Evolutionary conservation across 352 stramenopile genomes (phyloP), one percentile per base, ranked within the genome.

Genomic region (Saprolegnia diclina): DNA sequence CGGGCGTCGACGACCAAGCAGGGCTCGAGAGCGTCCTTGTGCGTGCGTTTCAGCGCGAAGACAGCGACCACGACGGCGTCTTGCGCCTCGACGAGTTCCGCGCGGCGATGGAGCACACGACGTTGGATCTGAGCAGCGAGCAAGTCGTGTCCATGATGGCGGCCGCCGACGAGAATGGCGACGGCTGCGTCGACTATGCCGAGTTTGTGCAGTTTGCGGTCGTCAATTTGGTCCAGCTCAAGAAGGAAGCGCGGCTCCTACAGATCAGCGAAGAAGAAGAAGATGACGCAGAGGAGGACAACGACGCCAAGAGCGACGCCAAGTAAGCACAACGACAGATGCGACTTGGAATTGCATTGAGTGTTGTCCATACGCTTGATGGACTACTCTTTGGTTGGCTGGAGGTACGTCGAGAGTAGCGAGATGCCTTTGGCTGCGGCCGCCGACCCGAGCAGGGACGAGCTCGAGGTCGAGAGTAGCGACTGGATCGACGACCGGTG

Each of bases 111-210:
- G 73, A 75, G 64, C 77, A 91, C 53, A 84, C 89, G 62, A 67
- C 90, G 56, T 72, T 88, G 19, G 74, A 78, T 6, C 76, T 89
- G 32, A 79, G 73, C 19, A 48, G 66, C 16, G 75, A 79, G 10
- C 80, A 90, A 59, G 79, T 79, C 35, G 57, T 72, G 21, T 82
- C 83, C 46, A 85, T 96, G 65, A 82, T 92, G 26, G 63, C 80
- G 37, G 76, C 77, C 0, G 85, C 90, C 0, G 91, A 97, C 69
- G 82, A 74, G 29, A 95, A 96, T 67, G 75, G 81, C 62, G 89
- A 95, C 61, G 85, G 88, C 38, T 81, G 81, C 26, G 93, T 97
- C 64, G 91, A 94, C 71, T 95, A 88, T 65, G 52, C 83, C 0
- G 90, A 97, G 71, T 97, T 97, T 73, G 65, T 56, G 24, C 37